Evolutionary conservation across 2,329 filamentous ascomycete species (phyloP).

Genomic region (Paecilomyces formosus): DNA sequence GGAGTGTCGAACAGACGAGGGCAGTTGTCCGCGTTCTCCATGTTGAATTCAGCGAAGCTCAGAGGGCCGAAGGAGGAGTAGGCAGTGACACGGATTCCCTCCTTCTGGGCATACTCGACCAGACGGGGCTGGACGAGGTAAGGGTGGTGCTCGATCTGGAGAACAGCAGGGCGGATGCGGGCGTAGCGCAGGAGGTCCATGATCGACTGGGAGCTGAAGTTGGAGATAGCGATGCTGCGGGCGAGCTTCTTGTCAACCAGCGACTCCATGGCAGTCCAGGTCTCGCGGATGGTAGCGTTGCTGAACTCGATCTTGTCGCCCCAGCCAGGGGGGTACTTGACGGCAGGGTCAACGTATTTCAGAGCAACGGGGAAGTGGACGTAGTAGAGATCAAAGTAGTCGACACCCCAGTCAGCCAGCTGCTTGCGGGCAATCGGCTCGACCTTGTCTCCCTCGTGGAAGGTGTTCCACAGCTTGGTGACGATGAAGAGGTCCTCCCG

Average conservation of each 20-base stretch:
- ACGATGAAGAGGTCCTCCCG: conserved; percentile 86
- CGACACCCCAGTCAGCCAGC: conserved; percentile 73
- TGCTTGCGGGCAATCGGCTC: conserved; percentile 69
- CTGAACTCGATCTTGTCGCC: conserved; percentile 55
- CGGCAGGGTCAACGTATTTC: conserved; percentile 73
- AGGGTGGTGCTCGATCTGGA: conserved; percentile 87
- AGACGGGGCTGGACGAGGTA: conserved; percentile 72
- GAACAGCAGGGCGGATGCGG: conserved; percentile 63
- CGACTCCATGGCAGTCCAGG: conserved; percentile 72
- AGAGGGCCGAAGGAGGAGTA: conserved; percentile 80
- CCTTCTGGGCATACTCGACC: conserved; percentile 59
- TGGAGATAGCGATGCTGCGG: conserved; percentile 70
- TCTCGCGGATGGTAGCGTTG: conserved; percentile 70
- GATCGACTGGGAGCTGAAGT: conserved; percentile 71
- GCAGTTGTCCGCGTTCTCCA: conserved; percentile 58
- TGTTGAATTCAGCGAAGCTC: conserved; percentile 69
- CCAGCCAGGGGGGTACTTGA: conserved; percentile 76
- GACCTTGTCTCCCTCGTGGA: conserved; percentile 73
- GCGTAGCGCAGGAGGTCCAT: conserved; percentile 76
- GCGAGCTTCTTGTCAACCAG: conserved; percentile 63
- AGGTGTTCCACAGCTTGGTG: conserved; percentile 89
- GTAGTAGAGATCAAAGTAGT: conserved; percentile 86
- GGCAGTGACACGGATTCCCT: conserved; percentile 69
- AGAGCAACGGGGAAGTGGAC: conserved; percentile 85
- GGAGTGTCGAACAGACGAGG: conserved; percentile 65